phyloP scores from a whole-genome alignment of 192 early-diverging fungal genomes.

The Coemansia sp. region DNA sequence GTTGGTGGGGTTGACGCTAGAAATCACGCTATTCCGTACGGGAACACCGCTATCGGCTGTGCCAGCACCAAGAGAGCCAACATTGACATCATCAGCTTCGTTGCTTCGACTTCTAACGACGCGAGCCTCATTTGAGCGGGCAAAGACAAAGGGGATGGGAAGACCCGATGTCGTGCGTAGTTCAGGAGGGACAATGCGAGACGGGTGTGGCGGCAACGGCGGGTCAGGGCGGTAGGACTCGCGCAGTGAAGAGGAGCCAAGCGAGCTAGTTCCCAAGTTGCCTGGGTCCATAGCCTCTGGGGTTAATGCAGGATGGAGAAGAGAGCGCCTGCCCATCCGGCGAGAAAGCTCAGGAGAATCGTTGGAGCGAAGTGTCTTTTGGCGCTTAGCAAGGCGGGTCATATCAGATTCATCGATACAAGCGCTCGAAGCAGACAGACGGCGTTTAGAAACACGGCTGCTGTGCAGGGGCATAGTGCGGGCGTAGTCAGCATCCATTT shows the following conservation, averaged over 20 bases:
- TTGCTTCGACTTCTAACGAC: background rate
- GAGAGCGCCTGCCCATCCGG: background rate
- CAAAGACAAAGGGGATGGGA: conserved; percentile 20
- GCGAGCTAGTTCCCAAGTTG: background rate
- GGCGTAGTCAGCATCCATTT: background rate
- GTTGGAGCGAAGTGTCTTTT: background rate
- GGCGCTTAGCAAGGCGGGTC: conserved; percentile 14
- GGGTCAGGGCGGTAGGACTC: background rate
- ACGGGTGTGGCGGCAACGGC: background rate
- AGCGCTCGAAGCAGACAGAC: conserved; percentile 3
- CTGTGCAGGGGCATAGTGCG: background rate
- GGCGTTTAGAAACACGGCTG: conserved; percentile 1
- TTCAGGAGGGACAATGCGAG: background rate
- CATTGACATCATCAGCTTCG: background rate
- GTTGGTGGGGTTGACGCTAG: background rate
- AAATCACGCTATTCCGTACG: background rate
- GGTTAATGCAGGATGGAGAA: background rate
- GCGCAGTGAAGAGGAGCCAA: background rate
- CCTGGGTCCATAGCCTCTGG: conserved; percentile 14
- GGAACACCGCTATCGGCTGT: background rate
- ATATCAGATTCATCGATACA: conserved; percentile 26
- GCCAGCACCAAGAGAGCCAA: background rate
- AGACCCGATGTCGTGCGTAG: conserved; percentile 2
- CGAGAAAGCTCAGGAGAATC: background rate
- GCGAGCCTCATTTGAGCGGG: conserved; percentile 6